phyloP scores from a whole-genome alignment of 169 alveolate species.

The Plasmodium gallinaceum region DNA sequence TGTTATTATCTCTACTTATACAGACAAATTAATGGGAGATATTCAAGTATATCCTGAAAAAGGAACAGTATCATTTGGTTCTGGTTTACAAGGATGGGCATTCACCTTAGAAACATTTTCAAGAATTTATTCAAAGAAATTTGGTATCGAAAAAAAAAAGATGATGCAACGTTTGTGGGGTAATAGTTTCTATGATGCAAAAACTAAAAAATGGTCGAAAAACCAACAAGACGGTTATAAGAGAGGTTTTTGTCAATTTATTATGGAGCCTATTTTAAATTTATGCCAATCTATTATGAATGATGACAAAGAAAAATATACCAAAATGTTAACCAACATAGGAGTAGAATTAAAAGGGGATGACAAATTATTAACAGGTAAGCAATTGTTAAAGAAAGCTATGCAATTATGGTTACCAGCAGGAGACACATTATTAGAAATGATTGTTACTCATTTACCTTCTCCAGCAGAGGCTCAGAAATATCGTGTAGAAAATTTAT shows the following conservation, averaged over 20 bases:
- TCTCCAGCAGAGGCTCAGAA: slow-evolving; percentile 98
- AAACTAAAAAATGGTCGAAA: slow-evolving; percentile 95
- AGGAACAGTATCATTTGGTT: slow-evolving; percentile 99
- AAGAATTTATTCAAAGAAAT: slow-evolving; percentile 95
- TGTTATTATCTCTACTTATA: slow-evolving; percentile 97
- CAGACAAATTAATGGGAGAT: slow-evolving; percentile 97
- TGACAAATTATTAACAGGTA: slow-evolving; percentile 96
- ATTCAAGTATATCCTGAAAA: slow-evolving; percentile 96
- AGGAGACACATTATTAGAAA: slow-evolving; percentile 98
- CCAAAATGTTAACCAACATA: slow-evolving; percentile 93
- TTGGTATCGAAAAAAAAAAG: slow-evolving; percentile 95
- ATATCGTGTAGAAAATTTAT: slow-evolving; percentile 98
- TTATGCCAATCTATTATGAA: slow-evolving; percentile 94
- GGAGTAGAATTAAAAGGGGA: slow-evolving; percentile 96
- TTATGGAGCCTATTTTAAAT: slow-evolving; percentile 98
- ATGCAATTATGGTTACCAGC: slow-evolving; percentile 99
- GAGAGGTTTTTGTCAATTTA: slow-evolving; percentile 98
- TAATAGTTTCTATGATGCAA: slow-evolving; percentile 97
- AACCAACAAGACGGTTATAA: slow-evolving; percentile 88
- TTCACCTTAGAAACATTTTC: slow-evolving; percentile 98
- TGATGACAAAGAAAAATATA: slow-evolving; percentile 95
- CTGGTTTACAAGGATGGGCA: slow-evolving; percentile 99
- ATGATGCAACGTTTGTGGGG: slow-evolving; percentile 99
- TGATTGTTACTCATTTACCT: slow-evolving; percentile 99
- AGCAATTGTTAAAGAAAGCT: slow-evolving; percentile 96